Percentiles rank a stretch among this genome's conserved stretches.
Evolutionary conservation across 352 stramenopile genomes (phyloP).

Genomic region (Globisporangium sylvaticum): DNA sequence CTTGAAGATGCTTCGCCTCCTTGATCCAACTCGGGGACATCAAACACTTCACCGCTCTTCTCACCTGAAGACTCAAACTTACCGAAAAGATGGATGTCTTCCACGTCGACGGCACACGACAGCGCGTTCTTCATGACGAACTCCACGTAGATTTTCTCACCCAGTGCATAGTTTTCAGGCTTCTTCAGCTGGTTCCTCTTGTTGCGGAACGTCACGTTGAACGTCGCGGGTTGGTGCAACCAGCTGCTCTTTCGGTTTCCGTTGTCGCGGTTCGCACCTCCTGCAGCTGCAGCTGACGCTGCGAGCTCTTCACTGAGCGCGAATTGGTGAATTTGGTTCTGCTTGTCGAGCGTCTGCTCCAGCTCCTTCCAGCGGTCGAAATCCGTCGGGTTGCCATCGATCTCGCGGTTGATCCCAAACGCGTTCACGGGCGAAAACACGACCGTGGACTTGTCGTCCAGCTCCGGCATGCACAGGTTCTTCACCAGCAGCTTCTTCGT

Average conservation of each 20-base stretch:
- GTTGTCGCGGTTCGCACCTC: neutral
- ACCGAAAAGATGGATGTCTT: conserved; percentile 80
- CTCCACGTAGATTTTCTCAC: conserved; percentile 81
- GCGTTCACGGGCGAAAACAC: conserved; percentile 79
- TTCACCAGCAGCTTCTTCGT: conserved; percentile 62
- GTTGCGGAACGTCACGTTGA: conserved; percentile 49
- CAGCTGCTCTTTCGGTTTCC: conserved; percentile 26
- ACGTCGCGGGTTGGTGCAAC: conserved; percentile 45
- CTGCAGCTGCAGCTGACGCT: neutral
- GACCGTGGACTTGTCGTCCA: conserved; percentile 79
- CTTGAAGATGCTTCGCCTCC: neutral
- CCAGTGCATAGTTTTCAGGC: conserved; percentile 61
- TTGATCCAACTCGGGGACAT: conserved; percentile 35
- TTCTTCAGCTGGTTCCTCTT: conserved; percentile 39
- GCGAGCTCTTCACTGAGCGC: conserved; percentile 17
- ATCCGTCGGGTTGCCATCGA: conserved; percentile 61
- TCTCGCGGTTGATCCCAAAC: conserved; percentile 57
- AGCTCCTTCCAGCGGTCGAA: conserved; percentile 61
- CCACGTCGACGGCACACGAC: conserved; percentile 77
- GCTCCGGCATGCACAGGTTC: conserved; percentile 74
- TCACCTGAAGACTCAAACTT: conserved; percentile 40
- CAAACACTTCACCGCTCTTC: conserved; percentile 27
- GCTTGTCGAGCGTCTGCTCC: conserved; percentile 47
- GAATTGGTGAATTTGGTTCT: conserved; percentile 64
- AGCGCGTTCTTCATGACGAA: conserved; percentile 88